Conservation (phyloP, 495 filamentous ascomycete genomes). For the Hyaloscypha variabilis region DNA sequence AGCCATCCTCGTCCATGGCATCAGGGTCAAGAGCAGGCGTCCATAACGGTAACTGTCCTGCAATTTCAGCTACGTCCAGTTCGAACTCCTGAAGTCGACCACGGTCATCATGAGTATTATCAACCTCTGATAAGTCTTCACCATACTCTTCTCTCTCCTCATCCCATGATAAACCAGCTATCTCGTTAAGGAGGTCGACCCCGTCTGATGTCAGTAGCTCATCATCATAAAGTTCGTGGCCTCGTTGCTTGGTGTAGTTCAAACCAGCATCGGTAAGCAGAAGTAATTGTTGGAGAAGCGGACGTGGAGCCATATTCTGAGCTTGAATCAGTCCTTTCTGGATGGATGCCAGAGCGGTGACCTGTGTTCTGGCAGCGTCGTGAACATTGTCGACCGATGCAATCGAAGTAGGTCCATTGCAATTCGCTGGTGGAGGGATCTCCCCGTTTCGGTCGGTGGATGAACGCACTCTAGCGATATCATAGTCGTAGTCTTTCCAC, state of each 20-base stretch:
- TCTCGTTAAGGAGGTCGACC: constrained; percentile 11
- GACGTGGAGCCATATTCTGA: constrained; percentile 16
- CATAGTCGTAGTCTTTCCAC: constrained; percentile 25
- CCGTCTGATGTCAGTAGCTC: background rate
- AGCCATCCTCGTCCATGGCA: background rate
- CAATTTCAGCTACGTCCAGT: constrained; percentile 9
- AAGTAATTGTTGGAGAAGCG: constrained; percentile 17
- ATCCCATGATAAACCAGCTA: constrained; percentile 24
- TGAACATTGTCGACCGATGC: constrained; percentile 9
- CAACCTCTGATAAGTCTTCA: background rate
- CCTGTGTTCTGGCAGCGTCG: background rate
- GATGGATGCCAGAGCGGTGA: constrained; percentile 1
- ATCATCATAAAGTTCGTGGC: background rate
- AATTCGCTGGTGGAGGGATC: constrained; percentile 24
- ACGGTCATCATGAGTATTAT: background rate
- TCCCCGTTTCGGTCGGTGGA: background rate
- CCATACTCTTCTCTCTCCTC: background rate
- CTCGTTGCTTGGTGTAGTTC: background rate
- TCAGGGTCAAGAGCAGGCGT: background rate
- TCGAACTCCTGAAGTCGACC: constrained; percentile 19
- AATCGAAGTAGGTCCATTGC: constrained; percentile 22
- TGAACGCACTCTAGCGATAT: constrained; percentile 11
- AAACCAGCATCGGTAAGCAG: background rate
- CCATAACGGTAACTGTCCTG: background rate
- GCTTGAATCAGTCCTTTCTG: constrained; percentile 2